Evolutionary conservation across 345 rosid genomes (phyloP).

Genomic region (Eucalyptus pumila): DNA sequence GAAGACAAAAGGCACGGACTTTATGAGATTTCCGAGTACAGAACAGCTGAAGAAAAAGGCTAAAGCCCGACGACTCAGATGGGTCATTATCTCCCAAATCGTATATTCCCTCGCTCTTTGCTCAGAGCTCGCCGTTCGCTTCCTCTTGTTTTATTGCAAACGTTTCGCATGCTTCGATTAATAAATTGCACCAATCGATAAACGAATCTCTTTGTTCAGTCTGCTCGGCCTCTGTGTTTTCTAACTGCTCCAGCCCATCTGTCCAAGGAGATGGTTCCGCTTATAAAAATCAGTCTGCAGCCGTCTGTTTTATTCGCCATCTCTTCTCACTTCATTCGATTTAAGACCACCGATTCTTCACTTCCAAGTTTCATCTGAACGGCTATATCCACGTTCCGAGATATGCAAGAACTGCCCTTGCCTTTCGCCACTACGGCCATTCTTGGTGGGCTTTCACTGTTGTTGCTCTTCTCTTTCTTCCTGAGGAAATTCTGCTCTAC

Average conservation of each 20-base stretch:
- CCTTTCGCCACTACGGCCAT: neutral
- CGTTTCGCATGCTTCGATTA: neutral
- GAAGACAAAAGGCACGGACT: neutral
- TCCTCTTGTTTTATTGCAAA: neutral
- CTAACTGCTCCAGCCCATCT: neutral
- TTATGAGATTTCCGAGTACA: neutral
- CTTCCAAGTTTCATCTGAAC: neutral
- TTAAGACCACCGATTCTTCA: neutral
- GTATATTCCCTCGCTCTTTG: neutral
- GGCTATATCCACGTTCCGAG: neutral
- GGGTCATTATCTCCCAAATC: neutral
- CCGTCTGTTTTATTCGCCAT: neutral
- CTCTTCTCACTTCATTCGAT: neutral
- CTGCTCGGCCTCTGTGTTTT: neutral
- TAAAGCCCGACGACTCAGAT: neutral
- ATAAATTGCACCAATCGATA: neutral
- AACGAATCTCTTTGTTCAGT: neutral
- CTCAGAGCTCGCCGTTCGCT: neutral
- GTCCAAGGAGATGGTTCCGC: neutral
- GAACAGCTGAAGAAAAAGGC: neutral
- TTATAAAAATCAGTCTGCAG: neutral
- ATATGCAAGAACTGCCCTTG: neutral
- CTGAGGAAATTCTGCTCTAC: neutral
- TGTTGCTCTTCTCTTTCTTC: neutral
- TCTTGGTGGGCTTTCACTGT: neutral